phyloP scores from a whole-genome alignment of 1,284 basidiomycete genomes.

The Ustilago tritici region DNA sequence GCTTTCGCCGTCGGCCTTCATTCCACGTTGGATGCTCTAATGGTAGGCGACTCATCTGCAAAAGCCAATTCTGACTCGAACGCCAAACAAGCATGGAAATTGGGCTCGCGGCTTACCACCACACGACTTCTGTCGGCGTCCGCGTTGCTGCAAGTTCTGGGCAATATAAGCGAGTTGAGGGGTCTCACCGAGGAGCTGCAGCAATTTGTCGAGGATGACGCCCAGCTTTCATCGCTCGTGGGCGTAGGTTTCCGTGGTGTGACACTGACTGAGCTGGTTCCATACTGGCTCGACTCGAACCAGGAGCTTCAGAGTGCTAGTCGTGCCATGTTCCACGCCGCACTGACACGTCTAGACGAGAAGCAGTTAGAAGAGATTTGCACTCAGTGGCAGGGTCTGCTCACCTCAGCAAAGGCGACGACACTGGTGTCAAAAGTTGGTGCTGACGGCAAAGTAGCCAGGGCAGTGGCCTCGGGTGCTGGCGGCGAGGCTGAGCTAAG shows the following conservation, averaged over 20 bases:
- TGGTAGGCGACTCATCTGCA: constrained; percentile 17
- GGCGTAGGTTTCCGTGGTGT: constrained; percentile 70
- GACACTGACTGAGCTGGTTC: constrained; percentile 79
- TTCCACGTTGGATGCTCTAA: constrained; percentile 28
- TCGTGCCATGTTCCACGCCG: constrained; percentile 28
- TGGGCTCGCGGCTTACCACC: constrained; percentile 39
- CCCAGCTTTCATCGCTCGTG: constrained; percentile 15
- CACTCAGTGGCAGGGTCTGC: constrained; percentile 64
- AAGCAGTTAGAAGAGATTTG: constrained; percentile 46
- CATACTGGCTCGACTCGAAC: constrained; percentile 67
- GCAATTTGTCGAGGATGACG: constrained; percentile 28
- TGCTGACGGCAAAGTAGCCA: constrained; percentile 9
- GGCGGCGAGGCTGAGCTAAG: constrained; percentile 16
- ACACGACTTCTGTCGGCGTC: constrained; percentile 28
- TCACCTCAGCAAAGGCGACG: constrained; percentile 11
- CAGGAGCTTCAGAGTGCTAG: constrained; percentile 49
- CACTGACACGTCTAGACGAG: constrained; percentile 21
- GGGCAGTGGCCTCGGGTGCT: neutral
- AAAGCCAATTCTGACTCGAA: neutral
- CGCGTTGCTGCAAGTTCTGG: constrained; percentile 34
- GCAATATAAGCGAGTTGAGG: constrained; percentile 30
- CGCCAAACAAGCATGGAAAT: constrained; percentile 27
- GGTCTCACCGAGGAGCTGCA: constrained; percentile 22
- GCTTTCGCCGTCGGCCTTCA: constrained; percentile 30
- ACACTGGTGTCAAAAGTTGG: neutral